Conservation (phyloP, 2,329 filamentous ascomycete species). For the Penicillium italicum region DNA sequence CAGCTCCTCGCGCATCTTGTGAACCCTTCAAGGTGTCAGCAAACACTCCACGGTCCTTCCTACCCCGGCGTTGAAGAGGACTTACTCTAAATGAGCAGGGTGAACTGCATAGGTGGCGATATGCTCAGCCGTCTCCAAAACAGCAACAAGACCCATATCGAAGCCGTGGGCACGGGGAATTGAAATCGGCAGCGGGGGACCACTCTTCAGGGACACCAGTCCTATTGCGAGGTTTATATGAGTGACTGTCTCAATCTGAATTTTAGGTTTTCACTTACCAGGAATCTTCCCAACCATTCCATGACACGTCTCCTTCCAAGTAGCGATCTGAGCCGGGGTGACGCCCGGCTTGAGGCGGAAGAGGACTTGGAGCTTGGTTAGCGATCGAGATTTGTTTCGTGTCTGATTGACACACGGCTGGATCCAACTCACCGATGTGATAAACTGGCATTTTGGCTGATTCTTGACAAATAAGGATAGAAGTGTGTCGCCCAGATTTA, state of each 20-base stretch:
- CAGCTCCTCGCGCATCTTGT: slow-evolving; percentile 40
- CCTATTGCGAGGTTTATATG: slow-evolving; percentile 13
- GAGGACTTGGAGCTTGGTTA: slow-evolving; percentile 32
- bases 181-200: slow-evolving; percentile 38
- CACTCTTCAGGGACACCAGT: slow-evolving; percentile 37
- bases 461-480: background rate
- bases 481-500: background rate
- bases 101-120: slow-evolving; percentile 44
- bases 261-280: slow-evolving; percentile 19
- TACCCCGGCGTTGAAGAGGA: slow-evolving; percentile 5
- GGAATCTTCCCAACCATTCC: slow-evolving; percentile 45
- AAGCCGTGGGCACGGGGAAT: slow-evolving; percentile 45
- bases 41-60: background rate
- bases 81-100: slow-evolving; percentile 47
- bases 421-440: slow-evolving; percentile 35
- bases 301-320: slow-evolving; percentile 31
- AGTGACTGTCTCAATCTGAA: background rate
- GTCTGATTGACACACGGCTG: background rate
- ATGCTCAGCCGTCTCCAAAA: slow-evolving; percentile 44
- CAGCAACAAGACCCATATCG: slow-evolving; percentile 46
- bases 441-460: slow-evolving; percentile 38
- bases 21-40: slow-evolving; percentile 30
- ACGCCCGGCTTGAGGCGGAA: slow-evolving; percentile 44
- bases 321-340: slow-evolving; percentile 31
- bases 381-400: background rate